Evolutionary conservation across 441 rosid species (phyloP).

Genomic region (Croton setiger): DNA sequence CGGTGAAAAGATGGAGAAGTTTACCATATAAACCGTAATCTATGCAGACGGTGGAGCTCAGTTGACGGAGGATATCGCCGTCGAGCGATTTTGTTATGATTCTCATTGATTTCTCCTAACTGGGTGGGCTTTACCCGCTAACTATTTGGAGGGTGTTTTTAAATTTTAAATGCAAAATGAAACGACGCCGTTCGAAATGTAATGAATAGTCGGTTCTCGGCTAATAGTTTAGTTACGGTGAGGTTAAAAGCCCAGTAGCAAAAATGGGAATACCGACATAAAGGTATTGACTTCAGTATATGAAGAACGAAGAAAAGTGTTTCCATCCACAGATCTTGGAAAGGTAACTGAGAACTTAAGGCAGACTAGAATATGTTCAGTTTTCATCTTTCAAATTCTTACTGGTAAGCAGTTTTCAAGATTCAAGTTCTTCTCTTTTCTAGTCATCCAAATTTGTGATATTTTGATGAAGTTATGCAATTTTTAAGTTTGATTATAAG

Average conservation of each 20-base stretch:
- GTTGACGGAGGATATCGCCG: slow-evolving; percentile 35
- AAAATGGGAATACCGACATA: no score
- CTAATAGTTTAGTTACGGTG: neutral
- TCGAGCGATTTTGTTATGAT: slow-evolving; percentile 12
- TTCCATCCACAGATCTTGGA: no score
- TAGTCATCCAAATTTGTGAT: neutral
- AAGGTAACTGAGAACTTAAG: neutral
- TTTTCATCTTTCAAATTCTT: neutral
- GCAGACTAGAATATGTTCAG: neutral
- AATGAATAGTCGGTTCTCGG: no score
- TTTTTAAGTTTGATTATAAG: neutral
- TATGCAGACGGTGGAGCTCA: slow-evolving; percentile 21
- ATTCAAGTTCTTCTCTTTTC: neutral
- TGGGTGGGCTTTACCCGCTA: neutral
- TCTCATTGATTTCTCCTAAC: slow-evolving; percentile 6
- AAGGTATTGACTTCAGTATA: neutral
- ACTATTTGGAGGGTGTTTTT: neutral
- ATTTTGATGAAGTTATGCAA: neutral
- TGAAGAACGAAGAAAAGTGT: no score
- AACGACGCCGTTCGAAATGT: no score
- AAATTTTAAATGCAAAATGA: no score
- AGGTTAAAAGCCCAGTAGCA: neutral
- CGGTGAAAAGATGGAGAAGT: slow-evolving; percentile 54
- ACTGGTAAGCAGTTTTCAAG: neutral
- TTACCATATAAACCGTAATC: slow-evolving; percentile 57